Conservation (phyloP, 1,284 basidiomycete genomes). For the Malassezia globosa region DNA sequence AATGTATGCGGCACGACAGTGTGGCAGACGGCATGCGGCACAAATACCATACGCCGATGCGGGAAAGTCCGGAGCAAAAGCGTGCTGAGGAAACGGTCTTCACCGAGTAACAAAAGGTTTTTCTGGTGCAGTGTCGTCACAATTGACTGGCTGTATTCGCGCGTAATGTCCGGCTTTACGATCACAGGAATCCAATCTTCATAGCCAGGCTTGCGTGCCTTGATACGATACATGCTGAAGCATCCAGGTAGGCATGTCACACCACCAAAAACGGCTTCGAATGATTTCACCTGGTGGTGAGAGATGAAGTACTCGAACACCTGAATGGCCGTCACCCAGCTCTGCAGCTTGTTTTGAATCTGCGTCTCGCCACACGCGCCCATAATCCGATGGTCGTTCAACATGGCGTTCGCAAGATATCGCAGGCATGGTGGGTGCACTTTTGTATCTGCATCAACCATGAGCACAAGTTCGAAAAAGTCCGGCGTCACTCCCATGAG, state of each 20-base stretch:
- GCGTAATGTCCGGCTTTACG: constrained; percentile 90
- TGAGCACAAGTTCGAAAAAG: constrained; percentile 91
- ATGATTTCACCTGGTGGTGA: constrained; percentile 93
- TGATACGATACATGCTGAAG: constrained; percentile 98
- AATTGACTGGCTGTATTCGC: constrained; percentile 87
- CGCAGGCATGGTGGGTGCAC: constrained; percentile 39
- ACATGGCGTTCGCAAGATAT: constrained; percentile 63
- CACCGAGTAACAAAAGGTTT: constrained; percentile 86
- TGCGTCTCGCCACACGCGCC: constrained; percentile 96
- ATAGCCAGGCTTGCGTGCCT: constrained; percentile 66
- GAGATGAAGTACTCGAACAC: constrained; percentile 99
- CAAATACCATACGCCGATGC: constrained; percentile 90
- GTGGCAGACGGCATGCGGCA: constrained; percentile 85
- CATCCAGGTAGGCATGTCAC: constrained; percentile 97
- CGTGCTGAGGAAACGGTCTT: constrained; percentile 83
- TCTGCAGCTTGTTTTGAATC: constrained; percentile 85
- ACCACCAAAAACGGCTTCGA: constrained; percentile 98
- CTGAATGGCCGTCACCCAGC: constrained; percentile 97
- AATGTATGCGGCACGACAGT: constrained; percentile 96
- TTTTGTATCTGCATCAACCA: constrained; percentile 89
- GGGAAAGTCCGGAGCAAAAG: constrained; percentile 75
- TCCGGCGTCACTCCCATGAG: constrained; percentile 99
- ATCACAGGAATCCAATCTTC: constrained; percentile 97
- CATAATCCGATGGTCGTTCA: constrained; percentile 97
- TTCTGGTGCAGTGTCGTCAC: constrained; percentile 95